Evolutionary conservation across 805 yeast species (phyloP).

Genomic region (Ogataea neopini): DNA sequence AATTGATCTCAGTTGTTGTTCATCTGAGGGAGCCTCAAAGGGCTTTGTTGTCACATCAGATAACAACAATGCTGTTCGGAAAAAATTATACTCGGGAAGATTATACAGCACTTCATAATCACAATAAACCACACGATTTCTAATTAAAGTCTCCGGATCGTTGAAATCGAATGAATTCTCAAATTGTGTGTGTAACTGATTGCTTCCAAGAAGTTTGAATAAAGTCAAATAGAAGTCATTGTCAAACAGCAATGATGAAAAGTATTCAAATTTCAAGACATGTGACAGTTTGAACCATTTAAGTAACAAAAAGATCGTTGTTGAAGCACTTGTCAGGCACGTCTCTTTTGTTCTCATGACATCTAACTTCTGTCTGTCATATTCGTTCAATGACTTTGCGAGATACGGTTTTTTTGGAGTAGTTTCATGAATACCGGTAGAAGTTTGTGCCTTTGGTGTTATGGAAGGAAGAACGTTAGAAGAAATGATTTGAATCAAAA

Average conservation of each 20-base stretch:
- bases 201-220: constrained; percentile 35
- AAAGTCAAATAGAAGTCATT: constrained; percentile 51
- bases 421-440: constrained; percentile 3
- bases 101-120: constrained; percentile 33
- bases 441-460: constrained; percentile 24
- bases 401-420: constrained; percentile 23
- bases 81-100: constrained; percentile 30
- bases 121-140: constrained; percentile 34
- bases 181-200: constrained; percentile 30
- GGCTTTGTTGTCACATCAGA: constrained; percentile 10
- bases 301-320: constrained; percentile 51
- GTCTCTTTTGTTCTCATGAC: constrained; percentile 61
- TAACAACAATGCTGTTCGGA: constrained; percentile 22
- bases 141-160: constrained; percentile 29
- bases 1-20: constrained; percentile 16
- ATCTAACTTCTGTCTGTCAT: constrained; percentile 48
- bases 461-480: constrained; percentile 40
- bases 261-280: constrained; percentile 73
- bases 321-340: constrained; percentile 57
- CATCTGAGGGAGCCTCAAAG: constrained; percentile 17
- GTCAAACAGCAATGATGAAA: constrained; percentile 73
- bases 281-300: constrained; percentile 83
- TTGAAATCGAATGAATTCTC: constrained; percentile 28
- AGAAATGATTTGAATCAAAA: constrained; percentile 63
- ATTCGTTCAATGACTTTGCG: constrained; percentile 19